These are phyloP conservation scores for Scytalidium lignicola DNA, from an alignment of 2,329 filamentous ascomycete genomes.

Conservation along the genomic window DNA sequence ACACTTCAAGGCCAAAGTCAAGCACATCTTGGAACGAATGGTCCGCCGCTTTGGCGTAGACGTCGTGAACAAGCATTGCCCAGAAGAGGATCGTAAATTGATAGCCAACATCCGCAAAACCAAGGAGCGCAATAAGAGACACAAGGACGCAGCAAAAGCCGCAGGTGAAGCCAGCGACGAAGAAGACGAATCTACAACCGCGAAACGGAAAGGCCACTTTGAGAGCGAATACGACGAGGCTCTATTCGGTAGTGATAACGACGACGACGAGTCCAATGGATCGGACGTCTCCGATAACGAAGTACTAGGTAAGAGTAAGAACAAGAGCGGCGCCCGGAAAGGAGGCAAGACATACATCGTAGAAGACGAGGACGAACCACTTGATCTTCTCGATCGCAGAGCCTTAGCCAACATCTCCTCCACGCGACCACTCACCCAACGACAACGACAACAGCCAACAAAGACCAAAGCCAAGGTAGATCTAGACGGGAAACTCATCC, in stretches of 20 bases:
- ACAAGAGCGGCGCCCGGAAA: constrained; percentile 46
- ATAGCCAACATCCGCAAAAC: constrained; percentile 94
- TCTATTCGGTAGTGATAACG: constrained; percentile 57
- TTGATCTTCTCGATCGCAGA: constrained; percentile 85
- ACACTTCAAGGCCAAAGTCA: constrained; percentile 94
- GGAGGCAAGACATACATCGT: constrained; percentile 78
- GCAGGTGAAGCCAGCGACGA: constrained; percentile 54
- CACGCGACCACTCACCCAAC: constrained; percentile 69
- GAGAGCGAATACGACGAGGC: constrained; percentile 94
- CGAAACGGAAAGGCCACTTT: constrained; percentile 57
- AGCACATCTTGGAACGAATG: constrained; percentile 94
- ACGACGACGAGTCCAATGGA: constrained; percentile 47
- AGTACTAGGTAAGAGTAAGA: constrained; percentile 34
- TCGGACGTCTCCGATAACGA: constrained; percentile 61
- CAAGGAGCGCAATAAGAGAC: constrained; percentile 83
- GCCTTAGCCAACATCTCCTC: constrained; percentile 91
- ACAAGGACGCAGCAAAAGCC: constrained; percentile 65
- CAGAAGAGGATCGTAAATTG: constrained; percentile 82
- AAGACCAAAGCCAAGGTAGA: constrained; percentile 62
- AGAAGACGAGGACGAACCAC: constrained; percentile 89
- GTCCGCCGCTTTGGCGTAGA: constrained; percentile 86
- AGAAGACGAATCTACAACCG: constrained; percentile 46
- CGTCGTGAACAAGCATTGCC: constrained; percentile 71
- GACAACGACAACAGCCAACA: constrained; percentile 31
- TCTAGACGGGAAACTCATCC: constrained; percentile 74